Evolutionary conservation across 2,329 filamentous ascomycete genomes (phyloP), one percentile per base, ranked within the genome.

Genomic region (Remersonia thermophila): DNA sequence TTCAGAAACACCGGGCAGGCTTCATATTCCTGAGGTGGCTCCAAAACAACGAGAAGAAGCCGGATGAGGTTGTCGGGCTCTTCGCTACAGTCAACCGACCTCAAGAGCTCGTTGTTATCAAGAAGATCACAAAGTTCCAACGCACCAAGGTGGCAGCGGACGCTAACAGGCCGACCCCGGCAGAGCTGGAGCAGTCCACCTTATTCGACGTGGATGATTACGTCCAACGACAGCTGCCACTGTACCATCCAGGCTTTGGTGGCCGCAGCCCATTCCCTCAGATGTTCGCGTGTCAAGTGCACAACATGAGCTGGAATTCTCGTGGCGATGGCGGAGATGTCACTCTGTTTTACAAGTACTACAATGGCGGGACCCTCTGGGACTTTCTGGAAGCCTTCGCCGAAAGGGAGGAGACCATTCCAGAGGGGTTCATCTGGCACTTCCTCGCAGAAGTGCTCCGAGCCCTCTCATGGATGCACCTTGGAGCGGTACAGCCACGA

Each of bases 341-440:
- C 9, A 40, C 42, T 13, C 27, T 45, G n/a, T 37, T 40, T 7
- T 35, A 33, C 27, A 42, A 46, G 35, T 47, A 33, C 13, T 46
- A 47, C 31, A 47, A 44, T 27, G 43, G 39, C 1, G 41, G 40
- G 0, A 33, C 27, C 9, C 33, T 47, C 2, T 3, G 1, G 5
- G 14, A 44, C n/a, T 3, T 47, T 3, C 16, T 42, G 3, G 2
- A 18, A 0, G 3, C 7, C n/a, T 26, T 39, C 31, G 9, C 11
- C 4, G 3, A 11, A 3, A 3, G 2, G 1, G 1, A 26, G 2
- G 3, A 3, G 10, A 15, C 7, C 12, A 14, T 46, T 2, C 45
- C 43, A 8, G 41, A 46, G 27, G n/a, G 23, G 5, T 33, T 46
- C 27, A 42, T 47, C 20, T 46, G 45, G 45, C 43, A 47, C 32